Percentiles rank a stretch among this genome's conserved stretches.
Conservation (phyloP, 1,139 yeast genomes). For the Blastobotrys petasosporus region DNA sequence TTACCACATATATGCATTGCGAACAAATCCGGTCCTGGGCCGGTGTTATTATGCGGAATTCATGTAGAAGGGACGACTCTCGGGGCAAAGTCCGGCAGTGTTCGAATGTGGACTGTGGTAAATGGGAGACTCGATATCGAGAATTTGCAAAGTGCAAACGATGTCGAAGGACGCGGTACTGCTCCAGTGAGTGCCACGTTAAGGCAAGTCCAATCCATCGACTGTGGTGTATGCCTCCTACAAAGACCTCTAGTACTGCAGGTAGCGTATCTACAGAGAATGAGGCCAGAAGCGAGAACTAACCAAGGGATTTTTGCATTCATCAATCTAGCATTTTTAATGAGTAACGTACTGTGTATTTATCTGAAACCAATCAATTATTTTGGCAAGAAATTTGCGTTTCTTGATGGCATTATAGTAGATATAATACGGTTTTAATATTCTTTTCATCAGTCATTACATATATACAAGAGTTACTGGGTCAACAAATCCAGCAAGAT, state of each 20-base stretch:
- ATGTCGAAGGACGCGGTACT: slow-evolving; percentile 90
- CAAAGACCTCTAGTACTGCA: too few species aligned
- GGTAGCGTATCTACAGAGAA: background rate
- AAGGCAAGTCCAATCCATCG: slow-evolving; percentile 89
- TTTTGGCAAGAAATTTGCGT: too few species aligned
- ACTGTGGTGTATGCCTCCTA: slow-evolving; percentile 62
- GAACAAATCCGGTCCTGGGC: slow-evolving; percentile 94
- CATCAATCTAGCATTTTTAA: too few species aligned
- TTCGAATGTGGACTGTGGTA: slow-evolving; percentile 87
- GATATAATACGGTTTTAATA: too few species aligned
- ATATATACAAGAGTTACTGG: slow-evolving; percentile 1
- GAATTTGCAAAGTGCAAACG: slow-evolving; percentile 93
- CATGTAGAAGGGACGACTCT: slow-evolving; percentile 82
- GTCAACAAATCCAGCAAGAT: slow-evolving; percentile 3
- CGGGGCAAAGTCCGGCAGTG: slow-evolving; percentile 92
- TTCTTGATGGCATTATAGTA: too few species aligned
- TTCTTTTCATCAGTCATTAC: background rate
- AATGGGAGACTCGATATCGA: slow-evolving; percentile 84
- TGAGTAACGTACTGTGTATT: too few species aligned
- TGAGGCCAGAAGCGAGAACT: too few species aligned
- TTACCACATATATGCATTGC: slow-evolving; percentile 62
- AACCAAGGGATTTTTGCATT: too few species aligned
- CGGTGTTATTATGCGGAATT: slow-evolving; percentile 94
- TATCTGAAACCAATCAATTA: too few species aligned
- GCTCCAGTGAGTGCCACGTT: slow-evolving; percentile 90